These are phyloP conservation scores for Ceratobasidium theobromae DNA, from an alignment of 1,284 basidiomycete genomes.

Conservation along the genomic window DNA sequence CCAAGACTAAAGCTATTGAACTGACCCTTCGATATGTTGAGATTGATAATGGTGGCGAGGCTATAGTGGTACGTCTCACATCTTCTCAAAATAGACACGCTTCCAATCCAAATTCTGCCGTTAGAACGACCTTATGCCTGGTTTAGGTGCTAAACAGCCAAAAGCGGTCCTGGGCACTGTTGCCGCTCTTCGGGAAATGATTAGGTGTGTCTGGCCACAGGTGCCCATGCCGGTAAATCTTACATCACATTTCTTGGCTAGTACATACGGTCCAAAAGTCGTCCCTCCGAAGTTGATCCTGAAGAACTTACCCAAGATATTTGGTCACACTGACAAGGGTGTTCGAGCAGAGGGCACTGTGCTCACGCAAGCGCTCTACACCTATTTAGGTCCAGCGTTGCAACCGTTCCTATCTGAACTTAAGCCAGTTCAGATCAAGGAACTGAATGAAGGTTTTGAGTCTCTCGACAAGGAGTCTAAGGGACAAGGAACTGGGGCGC, in stretches of 20 bases:
- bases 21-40: constrained; percentile 89
- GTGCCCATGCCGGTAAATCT: too few species aligned
- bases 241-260: too few species aligned
- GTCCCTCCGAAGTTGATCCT: constrained; percentile 75
- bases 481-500: constrained; percentile 78
- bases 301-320: constrained; percentile 89
- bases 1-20: constrained; percentile 88
- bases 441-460: constrained; percentile 90
- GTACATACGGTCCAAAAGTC: constrained; percentile 79
- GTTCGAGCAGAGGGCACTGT: constrained; percentile 90
- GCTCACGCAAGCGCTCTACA: constrained; percentile 80
- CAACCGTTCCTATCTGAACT: constrained; percentile 87
- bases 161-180: constrained; percentile 88
- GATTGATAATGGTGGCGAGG: constrained; percentile 86
- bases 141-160: constrained; percentile 90
- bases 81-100: background rate
- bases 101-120: constrained; percentile 28
- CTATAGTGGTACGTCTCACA: constrained; percentile 73
- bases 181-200: constrained; percentile 76
- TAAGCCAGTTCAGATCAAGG: constrained; percentile 98
- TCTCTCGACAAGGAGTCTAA: constrained; percentile 78
- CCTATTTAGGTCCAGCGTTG: constrained; percentile 85
- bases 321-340: constrained; percentile 92
- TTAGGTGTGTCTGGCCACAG: constrained; percentile 50
- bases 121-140: constrained; percentile 81